Evolutionary conservation across 805 yeast species (phyloP).

Genomic region (Myxozyma kluyveri): DNA sequence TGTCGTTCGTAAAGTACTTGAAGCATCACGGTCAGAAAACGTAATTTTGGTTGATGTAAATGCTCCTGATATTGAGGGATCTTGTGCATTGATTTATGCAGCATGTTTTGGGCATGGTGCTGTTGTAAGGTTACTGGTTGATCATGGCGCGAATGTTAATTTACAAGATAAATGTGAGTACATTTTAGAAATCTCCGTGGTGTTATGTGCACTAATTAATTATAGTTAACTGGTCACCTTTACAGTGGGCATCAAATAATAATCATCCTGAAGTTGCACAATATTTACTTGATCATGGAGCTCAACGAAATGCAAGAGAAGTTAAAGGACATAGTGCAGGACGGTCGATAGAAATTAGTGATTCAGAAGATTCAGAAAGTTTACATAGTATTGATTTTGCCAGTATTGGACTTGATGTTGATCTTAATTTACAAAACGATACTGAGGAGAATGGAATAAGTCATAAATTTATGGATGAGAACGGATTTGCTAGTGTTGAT

Average conservation of each 20-base stretch:
- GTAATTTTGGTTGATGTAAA: constrained; percentile 35
- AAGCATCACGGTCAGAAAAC: constrained; percentile 18
- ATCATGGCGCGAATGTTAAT: constrained; percentile 40
- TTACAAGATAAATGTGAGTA: constrained; percentile 37
- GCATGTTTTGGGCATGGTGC: constrained; percentile 43
- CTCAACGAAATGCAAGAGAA: constrained; percentile 52
- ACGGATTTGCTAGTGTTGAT: too few species aligned
- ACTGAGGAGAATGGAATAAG: neutral
- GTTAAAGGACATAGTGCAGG: constrained; percentile 52
- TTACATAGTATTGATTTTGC: constrained; percentile 37
- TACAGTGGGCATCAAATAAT: constrained; percentile 83
- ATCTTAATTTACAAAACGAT: neutral
- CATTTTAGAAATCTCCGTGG: too few species aligned
- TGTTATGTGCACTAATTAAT: too few species aligned
- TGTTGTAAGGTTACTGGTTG: constrained; percentile 39
- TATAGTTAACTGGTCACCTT: constrained; percentile 46
- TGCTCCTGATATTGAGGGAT: constrained; percentile 40
- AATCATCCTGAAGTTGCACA: constrained; percentile 55
- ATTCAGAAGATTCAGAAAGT: constrained; percentile 54
- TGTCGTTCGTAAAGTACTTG: constrained; percentile 35
- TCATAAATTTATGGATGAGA: too few species aligned
- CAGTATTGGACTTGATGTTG: neutral
- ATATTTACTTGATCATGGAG: constrained; percentile 59
- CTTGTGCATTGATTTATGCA: constrained; percentile 42
- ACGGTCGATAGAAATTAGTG: too few species aligned